A percentile compares a stretch with the other conserved stretches of the same genome.
Conservation (phyloP, 495 filamentous ascomycete genomes). For the Trichoderma virens region DNA sequence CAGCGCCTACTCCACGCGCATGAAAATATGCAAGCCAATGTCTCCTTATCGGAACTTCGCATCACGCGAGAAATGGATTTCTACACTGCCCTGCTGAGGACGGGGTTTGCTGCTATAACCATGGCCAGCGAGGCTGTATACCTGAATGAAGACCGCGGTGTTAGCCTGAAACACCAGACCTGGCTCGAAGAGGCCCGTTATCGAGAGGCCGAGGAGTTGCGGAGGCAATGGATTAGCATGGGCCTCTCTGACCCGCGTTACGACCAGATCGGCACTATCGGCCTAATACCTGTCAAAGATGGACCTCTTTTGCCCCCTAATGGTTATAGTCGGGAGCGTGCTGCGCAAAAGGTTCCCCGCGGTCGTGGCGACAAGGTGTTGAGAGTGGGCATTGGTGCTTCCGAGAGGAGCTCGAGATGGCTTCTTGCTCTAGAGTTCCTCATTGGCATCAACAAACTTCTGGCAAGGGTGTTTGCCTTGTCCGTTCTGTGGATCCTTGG, state of each 20-base stretch:
- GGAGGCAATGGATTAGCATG: slow-evolving; percentile 41
- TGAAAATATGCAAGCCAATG: slow-evolving; percentile 85
- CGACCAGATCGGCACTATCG: slow-evolving; percentile 44
- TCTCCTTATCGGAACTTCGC: slow-evolving; percentile 68
- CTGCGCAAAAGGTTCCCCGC: slow-evolving; percentile 44
- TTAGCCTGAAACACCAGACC: slow-evolving; percentile 69
- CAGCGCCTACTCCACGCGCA: slow-evolving; percentile 58
- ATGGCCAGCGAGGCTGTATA: slow-evolving; percentile 95
- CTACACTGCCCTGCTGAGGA: slow-evolving; percentile 78
- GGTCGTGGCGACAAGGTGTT: slow-evolving; percentile 34
- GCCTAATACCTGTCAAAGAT: slow-evolving; percentile 41
- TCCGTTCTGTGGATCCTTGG: slow-evolving; percentile 46
- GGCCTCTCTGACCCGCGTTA: slow-evolving; percentile 36
- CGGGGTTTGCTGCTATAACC: slow-evolving; percentile 79
- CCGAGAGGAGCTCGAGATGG: slow-evolving; percentile 65
- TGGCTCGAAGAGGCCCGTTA: slow-evolving; percentile 86
- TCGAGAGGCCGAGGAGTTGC: slow-evolving; percentile 52
- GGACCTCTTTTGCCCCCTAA: slow-evolving; percentile 33
- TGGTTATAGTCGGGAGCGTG: slow-evolving; percentile 66
- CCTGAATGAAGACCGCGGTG: slow-evolving; percentile 75
- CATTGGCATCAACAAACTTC: slow-evolving; percentile 59
- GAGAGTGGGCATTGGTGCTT: slow-evolving; percentile 65
- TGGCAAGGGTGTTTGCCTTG: slow-evolving; percentile 51
- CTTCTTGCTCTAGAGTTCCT: slow-evolving; percentile 67
- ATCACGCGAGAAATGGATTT: slow-evolving; percentile 87